Conservation (phyloP, 257 asterid species). For the Ocimum tenuiflorum region DNA sequence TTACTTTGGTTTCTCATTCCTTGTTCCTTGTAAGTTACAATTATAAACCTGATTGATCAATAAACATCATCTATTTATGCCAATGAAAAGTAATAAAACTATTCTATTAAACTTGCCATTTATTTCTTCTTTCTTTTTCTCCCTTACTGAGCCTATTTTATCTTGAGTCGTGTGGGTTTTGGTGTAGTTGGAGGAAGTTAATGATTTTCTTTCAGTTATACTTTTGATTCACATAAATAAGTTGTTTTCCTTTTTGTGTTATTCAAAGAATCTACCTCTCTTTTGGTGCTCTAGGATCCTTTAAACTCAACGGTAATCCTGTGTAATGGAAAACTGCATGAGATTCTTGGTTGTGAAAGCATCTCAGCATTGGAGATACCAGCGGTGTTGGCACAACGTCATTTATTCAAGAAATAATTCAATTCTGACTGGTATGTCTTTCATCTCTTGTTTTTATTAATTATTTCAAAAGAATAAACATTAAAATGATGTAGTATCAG, state of each 20-base stretch:
- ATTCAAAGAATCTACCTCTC: neutral
- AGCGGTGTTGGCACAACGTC: slow-evolving; percentile 49
- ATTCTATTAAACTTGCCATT: neutral
- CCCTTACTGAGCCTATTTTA: neutral
- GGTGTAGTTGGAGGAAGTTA: too few species aligned
- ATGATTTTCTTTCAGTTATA: neutral
- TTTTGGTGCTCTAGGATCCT: slow-evolving; percentile 48
- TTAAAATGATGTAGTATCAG: too few species aligned
- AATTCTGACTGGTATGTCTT: slow-evolving; percentile 33
- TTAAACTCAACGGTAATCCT: slow-evolving; percentile 36
- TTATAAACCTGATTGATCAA: neutral
- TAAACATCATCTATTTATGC: neutral
- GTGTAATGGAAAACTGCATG: slow-evolving; percentile 59
- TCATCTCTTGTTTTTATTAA: neutral
- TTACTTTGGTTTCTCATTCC: neutral
- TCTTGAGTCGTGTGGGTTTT: neutral
- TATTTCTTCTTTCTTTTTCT: neutral
- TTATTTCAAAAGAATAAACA: too few species aligned
- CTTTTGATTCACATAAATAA: neutral
- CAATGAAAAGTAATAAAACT: neutral
- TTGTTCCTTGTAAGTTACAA: neutral
- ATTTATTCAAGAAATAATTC: slow-evolving; percentile 46
- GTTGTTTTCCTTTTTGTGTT: neutral
- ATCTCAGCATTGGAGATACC: slow-evolving; percentile 55
- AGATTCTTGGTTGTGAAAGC: slow-evolving; percentile 62